Evolutionary conservation across 2,329 filamentous ascomycete species (phyloP), one percentile per base, ranked within the genome.

Genomic region (Incumbomyces delicatus): DNA sequence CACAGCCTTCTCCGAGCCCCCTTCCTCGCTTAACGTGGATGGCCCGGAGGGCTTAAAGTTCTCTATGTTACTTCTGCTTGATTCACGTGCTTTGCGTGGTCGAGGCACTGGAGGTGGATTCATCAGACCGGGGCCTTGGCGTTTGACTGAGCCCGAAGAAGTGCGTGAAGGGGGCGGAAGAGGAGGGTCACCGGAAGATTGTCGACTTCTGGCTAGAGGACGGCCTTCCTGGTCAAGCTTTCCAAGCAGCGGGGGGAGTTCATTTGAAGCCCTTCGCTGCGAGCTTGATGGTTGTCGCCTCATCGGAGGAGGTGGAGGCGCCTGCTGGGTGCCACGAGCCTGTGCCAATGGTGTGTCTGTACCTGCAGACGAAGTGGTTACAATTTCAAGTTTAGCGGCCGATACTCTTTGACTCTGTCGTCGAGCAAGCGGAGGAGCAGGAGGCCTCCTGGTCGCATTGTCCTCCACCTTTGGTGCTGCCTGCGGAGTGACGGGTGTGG

Each of bases 291-390:
- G 70, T 27, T 77, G 68, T 37, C 76, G 68, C 7, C 77, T 74
- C 1, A 77, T 76, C 14, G 77, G 76, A 13, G 77, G 76, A 7
- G 72, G 69, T 0, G 75, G 76, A 0, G 66, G 59, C 11, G 45
- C 64, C 62, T 14, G 61, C 57, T 61, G 61, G 42, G 61, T 66
- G 30, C 55, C 54, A 39, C 59, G 57, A 17, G 48, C 53, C 16
- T 59, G 57, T 50, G 58, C 41, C 42, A 66, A 62, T 34, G 71
- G 71, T 30, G 46, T 32, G 29, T 50, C 50, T 14, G 44, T 50
- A 47, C 57, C 46, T 20, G 41, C 36, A 41, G 41, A 22, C 6
- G 31, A 22, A 13, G 12, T 27, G 2, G 20, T 20, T 13, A 7
- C 17, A 5, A 35, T 32, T 17, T 44, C 62, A 61, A 30, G 61